Base-by-base conservation (phyloP, 768 basidiomycete genomes). In the Trametes cinnabarina region DNA sequence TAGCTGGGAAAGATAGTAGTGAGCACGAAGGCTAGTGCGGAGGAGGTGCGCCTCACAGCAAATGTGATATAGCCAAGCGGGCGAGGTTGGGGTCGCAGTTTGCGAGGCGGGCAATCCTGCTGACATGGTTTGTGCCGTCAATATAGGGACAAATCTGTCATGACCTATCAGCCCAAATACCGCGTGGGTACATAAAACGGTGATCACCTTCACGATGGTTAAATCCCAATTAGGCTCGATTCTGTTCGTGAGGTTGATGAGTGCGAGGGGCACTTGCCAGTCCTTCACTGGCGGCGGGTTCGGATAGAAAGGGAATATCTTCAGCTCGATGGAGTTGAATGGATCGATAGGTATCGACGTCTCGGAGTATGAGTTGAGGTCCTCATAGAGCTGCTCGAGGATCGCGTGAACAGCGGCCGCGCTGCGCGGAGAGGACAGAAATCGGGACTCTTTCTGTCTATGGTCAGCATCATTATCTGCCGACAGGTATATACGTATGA, bases 341-440 rank as follows among this genome's bases (percentile, higher is more conserved):
- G 83, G 82, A 71, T 97, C 92, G 62, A 98, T 86, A 2, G 83
- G 80, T 51, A 99, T 95, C 2, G 91, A 93, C 1, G 96, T 94
- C 74, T 98, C 96, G 0, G 93, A 94, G 73, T 96, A 98, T 8
- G 94, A 95, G 72, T 98, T 98, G 64, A 99, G 75, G 65, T 99
- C 97, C 67, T 98, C 95, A 65, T 94, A 98, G 1, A 99, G 79
- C 67, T 98, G 95, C 72, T 99, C 96, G 20, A 98, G 82, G 50
- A 98, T 92, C 15, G 88, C 82, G 67, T 88, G 82, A 30, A 94
- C 82, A 3, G 84, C 80, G 35, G 81, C 76, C 1, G 86, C 86
- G 3, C 85, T 87, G 42, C 79, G 72, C 0, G 87, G 77, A 9
- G 84, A 85, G 0, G 95, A 96, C 32, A 99, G 78, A 69, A 96